These are phyloP conservation scores for Phytophthora crassamura DNA, from an alignment of 352 stramenopile species.

Conservation along the genomic window DNA sequence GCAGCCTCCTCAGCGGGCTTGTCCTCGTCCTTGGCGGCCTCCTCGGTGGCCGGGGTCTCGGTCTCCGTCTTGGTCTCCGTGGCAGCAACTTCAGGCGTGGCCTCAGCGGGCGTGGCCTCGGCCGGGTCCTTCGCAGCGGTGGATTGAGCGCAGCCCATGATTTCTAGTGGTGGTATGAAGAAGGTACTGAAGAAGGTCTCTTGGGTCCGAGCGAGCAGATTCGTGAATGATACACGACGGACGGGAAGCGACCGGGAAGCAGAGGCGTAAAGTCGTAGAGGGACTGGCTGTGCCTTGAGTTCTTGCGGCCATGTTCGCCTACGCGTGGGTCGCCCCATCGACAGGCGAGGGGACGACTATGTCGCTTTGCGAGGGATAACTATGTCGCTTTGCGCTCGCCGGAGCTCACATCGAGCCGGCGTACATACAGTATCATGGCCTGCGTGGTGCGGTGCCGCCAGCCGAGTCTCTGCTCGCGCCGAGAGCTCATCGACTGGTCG, in stretches of 20 bases:
- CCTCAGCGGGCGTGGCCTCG: constrained; percentile 27
- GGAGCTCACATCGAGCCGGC: neutral
- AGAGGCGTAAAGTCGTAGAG: constrained; percentile 29
- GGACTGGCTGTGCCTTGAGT: constrained; percentile 12
- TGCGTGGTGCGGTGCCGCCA: constrained; percentile 11
- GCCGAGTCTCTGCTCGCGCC: constrained; percentile 22
- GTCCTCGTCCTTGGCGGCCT: constrained; percentile 12
- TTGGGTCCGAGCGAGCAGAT: constrained; percentile 36
- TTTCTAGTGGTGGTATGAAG: constrained; percentile 22
- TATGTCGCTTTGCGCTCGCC: constrained; percentile 28
- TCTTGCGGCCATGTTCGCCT: constrained; percentile 15
- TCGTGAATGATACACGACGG: constrained; percentile 28
- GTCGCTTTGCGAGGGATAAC: constrained; percentile 28
- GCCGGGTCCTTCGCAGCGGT: constrained; percentile 38
- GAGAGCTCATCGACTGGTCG: constrained; percentile 25
- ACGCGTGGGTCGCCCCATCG: neutral
- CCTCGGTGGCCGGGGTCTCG: constrained; percentile 28
- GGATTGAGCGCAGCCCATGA: constrained; percentile 46
- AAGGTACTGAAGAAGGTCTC: constrained; percentile 19
- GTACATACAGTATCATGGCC: neutral
- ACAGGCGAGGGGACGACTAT: constrained; percentile 24
- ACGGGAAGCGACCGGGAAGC: constrained; percentile 20
- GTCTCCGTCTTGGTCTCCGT: constrained; percentile 23
- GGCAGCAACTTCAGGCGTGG: constrained; percentile 21
- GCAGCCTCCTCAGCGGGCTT: constrained; percentile 11